Percentiles rank a stretch among this genome's conserved stretches.
Evolutionary conservation across 257 asterid genomes (phyloP).

Genomic region (Scutellaria barbata): DNA sequence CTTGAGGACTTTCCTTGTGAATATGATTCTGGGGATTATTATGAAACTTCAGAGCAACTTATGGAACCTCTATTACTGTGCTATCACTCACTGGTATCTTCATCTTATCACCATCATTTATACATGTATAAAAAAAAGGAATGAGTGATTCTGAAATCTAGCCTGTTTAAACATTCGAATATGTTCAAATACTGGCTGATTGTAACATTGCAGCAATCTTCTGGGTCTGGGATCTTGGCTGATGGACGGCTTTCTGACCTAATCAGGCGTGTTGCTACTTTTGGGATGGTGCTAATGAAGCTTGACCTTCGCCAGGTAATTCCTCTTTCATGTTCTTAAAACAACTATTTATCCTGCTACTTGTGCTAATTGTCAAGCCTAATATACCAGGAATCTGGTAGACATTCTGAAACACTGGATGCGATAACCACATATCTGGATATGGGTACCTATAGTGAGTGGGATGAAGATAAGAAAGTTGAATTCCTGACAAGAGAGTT

Average conservation of each 20-base stretch:
- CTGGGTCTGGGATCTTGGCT: constrained; percentile 89
- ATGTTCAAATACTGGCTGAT: constrained; percentile 26
- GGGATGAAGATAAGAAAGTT: constrained; percentile 90
- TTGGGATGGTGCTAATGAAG: constrained; percentile 95
- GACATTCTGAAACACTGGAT: constrained; percentile 91
- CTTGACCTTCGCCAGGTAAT: constrained; percentile 97
- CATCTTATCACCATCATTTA: neutral
- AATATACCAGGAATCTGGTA: constrained; percentile 80
- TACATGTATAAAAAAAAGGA: neutral
- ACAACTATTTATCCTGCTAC: constrained; percentile 16
- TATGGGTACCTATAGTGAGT: constrained; percentile 91
- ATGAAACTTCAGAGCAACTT: constrained; percentile 88
- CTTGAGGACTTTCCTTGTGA: constrained; percentile 97
- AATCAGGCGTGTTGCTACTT: constrained; percentile 86
- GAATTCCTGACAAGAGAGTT: constrained; percentile 86
- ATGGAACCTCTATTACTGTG: constrained; percentile 85
- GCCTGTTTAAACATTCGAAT: constrained; percentile 11
- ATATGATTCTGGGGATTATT: constrained; percentile 73
- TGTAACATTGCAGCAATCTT: constrained; percentile 63
- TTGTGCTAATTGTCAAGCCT: constrained; percentile 26
- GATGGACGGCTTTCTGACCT: constrained; percentile 94
- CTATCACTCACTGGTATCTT: constrained; percentile 83
- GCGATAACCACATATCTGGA: constrained; percentile 87
- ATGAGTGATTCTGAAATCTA: constrained; percentile 17
- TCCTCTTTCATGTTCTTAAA: constrained; percentile 15